Percentiles rank a stretch among this genome's conserved stretches.
Conservation (phyloP, 2,329 filamentous ascomycete species). For the Ophiostoma himal-ulmi region DNA sequence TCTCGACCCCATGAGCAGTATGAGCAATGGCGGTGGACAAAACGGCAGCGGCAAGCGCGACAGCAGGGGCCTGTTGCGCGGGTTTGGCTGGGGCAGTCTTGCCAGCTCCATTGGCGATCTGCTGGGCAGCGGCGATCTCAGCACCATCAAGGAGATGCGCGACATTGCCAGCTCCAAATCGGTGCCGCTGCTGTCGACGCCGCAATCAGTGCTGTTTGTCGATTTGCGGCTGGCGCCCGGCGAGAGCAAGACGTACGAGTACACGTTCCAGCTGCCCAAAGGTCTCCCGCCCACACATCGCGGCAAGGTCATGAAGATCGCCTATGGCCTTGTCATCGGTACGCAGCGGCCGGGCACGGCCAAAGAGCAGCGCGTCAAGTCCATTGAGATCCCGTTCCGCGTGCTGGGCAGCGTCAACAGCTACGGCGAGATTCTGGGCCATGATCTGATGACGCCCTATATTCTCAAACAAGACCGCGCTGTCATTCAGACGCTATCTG, state of each 20-base stretch:
- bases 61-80: constrained; percentile 68
- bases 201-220: constrained; percentile 92
- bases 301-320: constrained; percentile 89
- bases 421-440: constrained; percentile 80
- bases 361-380: constrained; percentile 75
- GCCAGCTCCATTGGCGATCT: constrained; percentile 83
- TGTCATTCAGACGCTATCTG: constrained; percentile 43
- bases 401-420: constrained; percentile 89
- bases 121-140: constrained; percentile 78
- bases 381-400: constrained; percentile 88
- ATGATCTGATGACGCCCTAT: constrained; percentile 92
- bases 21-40: neutral
- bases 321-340: constrained; percentile 84
- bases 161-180: constrained; percentile 78
- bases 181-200: constrained; percentile 86
- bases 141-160: constrained; percentile 93
- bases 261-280: constrained; percentile 76
- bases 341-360: constrained; percentile 74
- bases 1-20: constrained; percentile 49
- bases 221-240: constrained; percentile 82
- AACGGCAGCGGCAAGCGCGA: constrained; percentile 41
- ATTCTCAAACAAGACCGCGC: constrained; percentile 83
- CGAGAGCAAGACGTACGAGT: constrained; percentile 81
- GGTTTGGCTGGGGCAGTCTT: constrained; percentile 76
- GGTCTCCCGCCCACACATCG: constrained; percentile 88